Base-by-base conservation (phyloP, 441 rosid species). In the Pelargonium australe region DNA sequence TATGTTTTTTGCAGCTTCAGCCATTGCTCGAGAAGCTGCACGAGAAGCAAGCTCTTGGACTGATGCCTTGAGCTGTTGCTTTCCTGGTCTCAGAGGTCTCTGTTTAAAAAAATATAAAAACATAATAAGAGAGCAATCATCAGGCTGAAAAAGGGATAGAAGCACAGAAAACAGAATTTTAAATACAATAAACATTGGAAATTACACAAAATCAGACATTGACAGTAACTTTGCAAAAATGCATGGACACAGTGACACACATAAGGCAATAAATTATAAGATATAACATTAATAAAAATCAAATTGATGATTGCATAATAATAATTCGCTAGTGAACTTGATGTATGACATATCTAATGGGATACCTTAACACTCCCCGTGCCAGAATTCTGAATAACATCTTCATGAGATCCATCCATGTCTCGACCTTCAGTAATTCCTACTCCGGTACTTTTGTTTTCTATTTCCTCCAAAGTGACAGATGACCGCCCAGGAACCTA, bases 11-110 rank as follows among this genome's bases (percentile, higher is more conserved):
- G 95, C 90, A 66, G 89, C 90, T 74, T 89, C 96, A 58, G 82
- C 77, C 84, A 79, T 63, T 67, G 96, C 92, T 68, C 80, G 86
- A 70, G 88, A 85, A 40, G 97, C 87, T 72, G 96, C 97, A 61
- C 76, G 88, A 75, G 87, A 75, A 63, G 99, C 99, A 76, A 91
- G 92, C 75, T 91, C 97, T 74, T 86, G 87, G 14, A 94, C 87
- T 3, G 96, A 87, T 71, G 84, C 70, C 73, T 84, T 81, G 69
- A 86, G 80, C 63, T 83, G 85, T 43, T 71, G 79, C 79, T 76
- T 84, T 74, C 64, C 79, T 63, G 71, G 61, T 73, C 51, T 75
- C 31, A 19, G 70, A 76, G 70, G 72, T 78, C 75, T 80, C 98
- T 89, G 73, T 23, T 20, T 14, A 68, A 34, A 4, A 34, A 34